Conservation (phyloP, 73 alveolate genomes). For the Paramecium octaurelia region DNA sequence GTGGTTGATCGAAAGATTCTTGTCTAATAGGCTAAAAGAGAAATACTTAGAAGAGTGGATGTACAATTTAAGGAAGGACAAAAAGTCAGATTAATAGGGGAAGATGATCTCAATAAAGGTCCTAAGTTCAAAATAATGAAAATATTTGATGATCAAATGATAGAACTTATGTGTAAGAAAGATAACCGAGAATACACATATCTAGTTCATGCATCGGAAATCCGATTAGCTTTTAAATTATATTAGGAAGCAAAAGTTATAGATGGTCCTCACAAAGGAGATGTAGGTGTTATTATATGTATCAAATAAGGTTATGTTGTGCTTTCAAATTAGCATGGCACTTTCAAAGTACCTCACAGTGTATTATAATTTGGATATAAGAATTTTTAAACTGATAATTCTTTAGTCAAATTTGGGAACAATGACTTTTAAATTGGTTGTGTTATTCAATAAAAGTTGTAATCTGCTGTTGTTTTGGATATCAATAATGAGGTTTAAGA, state of each 20-base stretch:
- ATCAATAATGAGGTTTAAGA: background rate
- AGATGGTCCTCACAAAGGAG: conserved; percentile 46
- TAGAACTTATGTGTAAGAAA: background rate
- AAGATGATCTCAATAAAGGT: background rate
- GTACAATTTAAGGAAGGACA: conserved; percentile 23
- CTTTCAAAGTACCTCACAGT: conserved; percentile 17
- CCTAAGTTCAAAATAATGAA: background rate
- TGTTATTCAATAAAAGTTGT: background rate
- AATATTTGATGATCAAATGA: conserved; percentile 12
- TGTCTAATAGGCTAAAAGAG: conserved; percentile 27
- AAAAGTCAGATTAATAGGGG: conserved; percentile 10
- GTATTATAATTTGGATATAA: background rate
- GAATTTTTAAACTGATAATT: background rate
- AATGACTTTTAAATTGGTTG: conserved; percentile 20
- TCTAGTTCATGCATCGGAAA: conserved; percentile 39
- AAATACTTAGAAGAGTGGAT: conserved; percentile 35
- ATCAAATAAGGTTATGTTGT: background rate
- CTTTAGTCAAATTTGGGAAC: conserved; percentile 12
- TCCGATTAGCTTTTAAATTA: background rate
- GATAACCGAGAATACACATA: background rate
- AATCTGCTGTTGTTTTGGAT: background rate
- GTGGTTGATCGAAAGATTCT: background rate
- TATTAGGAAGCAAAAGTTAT: background rate
- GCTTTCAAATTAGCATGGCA: background rate
- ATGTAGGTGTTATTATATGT: conserved; percentile 5